Evolutionary conservation across 208 protist genomes (phyloP).

Genomic region (Trypanosoma congolense): DNA sequence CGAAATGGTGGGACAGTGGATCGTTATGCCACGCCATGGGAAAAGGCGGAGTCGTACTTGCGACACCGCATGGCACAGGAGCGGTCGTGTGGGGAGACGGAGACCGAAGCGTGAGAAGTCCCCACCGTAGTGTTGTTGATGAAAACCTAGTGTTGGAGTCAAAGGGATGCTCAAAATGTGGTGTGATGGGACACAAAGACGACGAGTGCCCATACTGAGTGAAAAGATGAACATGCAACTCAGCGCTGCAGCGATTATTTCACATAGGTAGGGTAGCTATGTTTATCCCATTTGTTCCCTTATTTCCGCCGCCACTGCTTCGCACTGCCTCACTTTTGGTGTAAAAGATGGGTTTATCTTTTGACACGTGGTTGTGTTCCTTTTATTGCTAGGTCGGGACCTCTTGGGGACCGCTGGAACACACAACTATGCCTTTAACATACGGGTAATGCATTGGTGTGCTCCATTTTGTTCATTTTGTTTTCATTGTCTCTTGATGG

Average conservation of each 20-base stretch:
- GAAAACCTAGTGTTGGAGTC: conserved; percentile 21
- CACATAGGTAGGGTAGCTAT: neutral
- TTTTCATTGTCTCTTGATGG: too few relatives aligned
- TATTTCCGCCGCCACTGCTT: too few relatives aligned
- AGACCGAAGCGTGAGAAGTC: neutral
- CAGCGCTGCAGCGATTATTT: neutral
- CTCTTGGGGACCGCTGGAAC: too few relatives aligned
- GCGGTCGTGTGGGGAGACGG: neutral
- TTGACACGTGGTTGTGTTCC: too few relatives aligned
- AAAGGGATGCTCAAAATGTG: conserved; percentile 53
- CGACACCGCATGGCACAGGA: conserved; percentile 3
- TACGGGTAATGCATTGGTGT: too few relatives aligned
- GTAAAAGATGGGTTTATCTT: too few relatives aligned
- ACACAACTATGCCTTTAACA: too few relatives aligned
- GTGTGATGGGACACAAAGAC: conserved; percentile 43
- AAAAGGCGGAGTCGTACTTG: conserved; percentile 27
- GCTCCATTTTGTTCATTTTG: too few relatives aligned
- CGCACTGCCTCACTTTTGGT: too few relatives aligned
- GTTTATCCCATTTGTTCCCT: too few relatives aligned
- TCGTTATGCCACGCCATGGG: conserved; percentile 19
- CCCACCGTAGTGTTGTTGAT: conserved; percentile 12
- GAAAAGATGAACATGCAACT: neutral
- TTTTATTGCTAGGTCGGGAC: too few relatives aligned
- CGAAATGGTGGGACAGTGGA: conserved; percentile 9
- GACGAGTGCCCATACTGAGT: conserved; percentile 41